Base-by-base conservation (phyloP, 257 asterid species). In the Solanum gandarillasii region DNA sequence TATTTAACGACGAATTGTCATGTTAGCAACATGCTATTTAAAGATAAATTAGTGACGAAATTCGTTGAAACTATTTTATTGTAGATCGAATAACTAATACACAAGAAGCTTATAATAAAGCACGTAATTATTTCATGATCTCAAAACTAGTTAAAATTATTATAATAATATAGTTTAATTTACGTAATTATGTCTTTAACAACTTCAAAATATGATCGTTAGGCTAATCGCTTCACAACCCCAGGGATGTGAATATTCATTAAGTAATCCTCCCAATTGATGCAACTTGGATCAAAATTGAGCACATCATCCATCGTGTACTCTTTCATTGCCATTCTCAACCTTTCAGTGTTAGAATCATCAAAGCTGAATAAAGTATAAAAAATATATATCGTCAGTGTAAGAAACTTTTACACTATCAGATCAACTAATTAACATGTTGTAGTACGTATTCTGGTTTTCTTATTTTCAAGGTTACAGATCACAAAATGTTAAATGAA, bases 251-350 rank as follows among this genome's bases (percentile, higher is more conserved):
- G 98, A 70, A 91, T 92, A 43, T 90, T 72, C 88, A 88, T 88
- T 71, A 94, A 92, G 75, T 94, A 94, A 27, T 94, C 95, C 12
- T 91, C 95, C 96, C 96, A 94, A 3, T 89, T 83, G 71, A 94
- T 93, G 89, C 38, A 35, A 70, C 74, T 90, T 10, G 95, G 92
- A 86, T 94, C 96, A 60, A 93, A 93, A 88, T 87, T 72, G 83
- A 94, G 89, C 23, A 84, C 87, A 41, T 92, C 88, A 38, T 76
- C 72, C 82, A 90, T 92, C 27, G 27, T 29, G 5, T 27, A 38
- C 68, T 90, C 91, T 75, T 23, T 43, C 10, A 74, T 73, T 16
- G 87, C 86, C 88, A 86, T 89, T 65, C 93, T 88, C 83, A 94
- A 83, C 11, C 86, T 93, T 32, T 92, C 94, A 0, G 96, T 93